Base-by-base conservation (phyloP, 768 basidiomycete genomes). In the Cyclocybe cylindracea region DNA sequence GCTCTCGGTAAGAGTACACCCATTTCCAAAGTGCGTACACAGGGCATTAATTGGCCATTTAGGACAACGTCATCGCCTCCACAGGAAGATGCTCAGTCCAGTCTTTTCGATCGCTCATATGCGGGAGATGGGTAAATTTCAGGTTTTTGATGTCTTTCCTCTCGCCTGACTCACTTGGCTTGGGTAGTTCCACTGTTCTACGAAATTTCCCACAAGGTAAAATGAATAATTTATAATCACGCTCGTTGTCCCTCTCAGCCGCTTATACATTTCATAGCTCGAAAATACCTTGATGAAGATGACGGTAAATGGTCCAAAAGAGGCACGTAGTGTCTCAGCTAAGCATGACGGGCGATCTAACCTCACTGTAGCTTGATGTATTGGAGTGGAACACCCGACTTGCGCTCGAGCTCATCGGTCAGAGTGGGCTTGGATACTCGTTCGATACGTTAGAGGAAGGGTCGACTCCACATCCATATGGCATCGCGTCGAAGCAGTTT, bases 401-500 rank as follows among this genome's bases (percentile, higher is more conserved):
- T 10, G 75, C 79, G n/a, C 66, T 81, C 16, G 79, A 82, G 51
- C 65, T 80, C 37, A 74, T 83, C 42, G 78, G 77, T 13, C 77
- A 77, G 64, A 74, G 71, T 16, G 78, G 79, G 4, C 65, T 83
- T 16, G 76, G 77, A 4, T 68, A 67, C 43, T 71, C 71, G 11
- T 77, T 78, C 39, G 76, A 78, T 55, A 51, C 70, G 0, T 67
- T 81, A 8, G 63, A 58, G 11, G 67, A 70, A 34, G 68, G 68
- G 10, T 53, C 55, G 7, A 51, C 52, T 9, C 54, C 54, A 2
- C 70, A 68, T 60, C 71, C 63, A 44, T 78, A 71, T 44, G 61
- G 57, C 14, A 38, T 51, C 10, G 64, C 70, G 6, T 59, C 67
- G 24, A 69, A 72, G 55, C 47, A 53, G 19, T 48, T 74, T 14